Conservation (phyloP, 768 basidiomycete genomes). For the Xerocomellus dryophilus region DNA sequence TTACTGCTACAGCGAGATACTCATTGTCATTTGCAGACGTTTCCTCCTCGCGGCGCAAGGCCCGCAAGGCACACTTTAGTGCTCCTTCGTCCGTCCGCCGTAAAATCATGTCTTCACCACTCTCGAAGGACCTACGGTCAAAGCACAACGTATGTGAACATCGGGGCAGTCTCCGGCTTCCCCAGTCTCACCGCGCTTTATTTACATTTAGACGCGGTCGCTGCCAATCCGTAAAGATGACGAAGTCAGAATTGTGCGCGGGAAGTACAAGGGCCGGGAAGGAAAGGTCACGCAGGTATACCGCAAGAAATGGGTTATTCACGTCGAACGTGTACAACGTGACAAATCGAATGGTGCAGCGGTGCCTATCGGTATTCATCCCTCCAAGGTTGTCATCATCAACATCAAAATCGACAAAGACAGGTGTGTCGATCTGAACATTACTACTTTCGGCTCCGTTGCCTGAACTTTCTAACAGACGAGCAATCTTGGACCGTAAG, state of each 20-base stretch:
- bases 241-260: constrained; percentile 94
- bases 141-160: constrained; percentile 78
- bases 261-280: constrained; percentile 98
- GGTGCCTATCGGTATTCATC: constrained; percentile 91
- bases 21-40: constrained; percentile 55
- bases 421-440: constrained; percentile 43
- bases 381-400: constrained; percentile 93
- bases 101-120: constrained; percentile 95
- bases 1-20: constrained; percentile 22
- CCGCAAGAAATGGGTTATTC: constrained; percentile 98
- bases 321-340: constrained; percentile 95
- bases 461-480: constrained; percentile 40
- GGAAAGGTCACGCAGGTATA: constrained; percentile 97
- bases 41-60: constrained; percentile 94
- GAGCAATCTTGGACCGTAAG: constrained; percentile 85
- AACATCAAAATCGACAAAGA: constrained; percentile 93
- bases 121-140: constrained; percentile 90
- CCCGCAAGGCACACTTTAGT: constrained; percentile 95
- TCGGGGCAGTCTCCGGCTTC: background rate
- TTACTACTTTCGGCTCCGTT: background rate
- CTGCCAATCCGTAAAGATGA: constrained; percentile 97
- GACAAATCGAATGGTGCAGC: constrained; percentile 98
- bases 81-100: constrained; percentile 94
- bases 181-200: background rate
- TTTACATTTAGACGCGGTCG: constrained; percentile 65